phyloP scores from a whole-genome alignment of 1,284 basidiomycete species.

The Papiliotrema terrestris region DNA sequence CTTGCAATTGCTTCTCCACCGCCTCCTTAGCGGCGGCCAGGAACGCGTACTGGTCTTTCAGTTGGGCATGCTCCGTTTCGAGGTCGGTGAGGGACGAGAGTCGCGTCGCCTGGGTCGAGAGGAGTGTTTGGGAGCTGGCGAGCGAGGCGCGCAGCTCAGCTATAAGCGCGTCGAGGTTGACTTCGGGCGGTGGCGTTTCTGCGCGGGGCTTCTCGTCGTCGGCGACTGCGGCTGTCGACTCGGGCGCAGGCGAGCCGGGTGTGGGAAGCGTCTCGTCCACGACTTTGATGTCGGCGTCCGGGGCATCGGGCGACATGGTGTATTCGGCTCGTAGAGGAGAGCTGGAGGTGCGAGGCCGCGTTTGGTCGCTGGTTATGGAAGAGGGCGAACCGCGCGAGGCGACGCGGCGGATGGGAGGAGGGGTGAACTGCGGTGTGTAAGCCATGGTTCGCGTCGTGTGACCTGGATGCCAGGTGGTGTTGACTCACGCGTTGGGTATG shows the following conservation, averaged over 20 bases:
- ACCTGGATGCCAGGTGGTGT: no score
- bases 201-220: not conserved
- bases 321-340: not conserved
- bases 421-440: no score
- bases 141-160: slow-evolving; percentile 22
- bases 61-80: slow-evolving; percentile 35
- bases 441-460: no score
- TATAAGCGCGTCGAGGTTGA: slow-evolving; percentile 14
- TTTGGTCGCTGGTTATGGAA: no score
- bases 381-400: no score
- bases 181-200: not conserved
- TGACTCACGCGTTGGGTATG: no score
- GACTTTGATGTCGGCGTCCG: no score
- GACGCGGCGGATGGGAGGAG: no score
- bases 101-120: slow-evolving; percentile 23
- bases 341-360: not conserved
- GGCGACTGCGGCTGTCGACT: not conserved
- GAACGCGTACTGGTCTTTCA: slow-evolving; percentile 42
- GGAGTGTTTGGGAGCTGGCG: slow-evolving; percentile 21
- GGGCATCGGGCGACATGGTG: not conserved
- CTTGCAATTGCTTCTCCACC: slow-evolving; percentile 61
- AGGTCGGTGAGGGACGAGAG: slow-evolving; percentile 27
- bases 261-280: not conserved
- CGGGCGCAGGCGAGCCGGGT: not conserved
- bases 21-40: slow-evolving; percentile 40